A percentile compares a stretch with the other conserved stretches of the same genome.
These are phyloP conservation scores for Alectoria sarmentosa DNA, from an alignment of 495 filamentous ascomycete genomes.

Conservation along the genomic window DNA sequence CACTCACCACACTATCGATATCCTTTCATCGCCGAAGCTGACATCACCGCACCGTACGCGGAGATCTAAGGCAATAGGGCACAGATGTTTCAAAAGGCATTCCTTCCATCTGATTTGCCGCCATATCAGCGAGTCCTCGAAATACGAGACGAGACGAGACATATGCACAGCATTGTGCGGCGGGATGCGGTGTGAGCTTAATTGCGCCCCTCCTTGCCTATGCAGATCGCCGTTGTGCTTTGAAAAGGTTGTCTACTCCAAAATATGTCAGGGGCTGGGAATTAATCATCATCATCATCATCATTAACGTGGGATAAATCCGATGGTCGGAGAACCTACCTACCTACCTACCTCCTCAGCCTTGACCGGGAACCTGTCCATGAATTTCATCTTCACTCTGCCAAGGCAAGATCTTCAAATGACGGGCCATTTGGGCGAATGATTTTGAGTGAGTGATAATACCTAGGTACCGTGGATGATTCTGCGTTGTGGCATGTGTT, in stretches of 20 bases:
- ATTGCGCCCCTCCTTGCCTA: constrained; percentile 17
- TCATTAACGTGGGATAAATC: too few relatives aligned
- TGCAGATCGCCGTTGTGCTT: constrained; percentile 15
- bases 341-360: too few relatives aligned
- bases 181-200: constrained; percentile 21
- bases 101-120: background rate
- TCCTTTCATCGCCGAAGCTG: constrained; percentile 5
- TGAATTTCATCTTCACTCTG: background rate
- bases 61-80: constrained; percentile 3
- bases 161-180: constrained; percentile 21
- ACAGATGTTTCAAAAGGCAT: background rate
- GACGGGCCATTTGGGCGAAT: too few relatives aligned
- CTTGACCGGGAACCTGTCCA: background rate
- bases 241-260: background rate
- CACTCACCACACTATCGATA: constrained; percentile 2
- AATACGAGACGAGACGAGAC: constrained; percentile 5
- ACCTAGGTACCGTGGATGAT: too few relatives aligned
- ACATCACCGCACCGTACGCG: background rate
- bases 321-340: background rate
- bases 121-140: background rate
- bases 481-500: background rate
- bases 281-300: too few relatives aligned
- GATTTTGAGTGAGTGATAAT: too few relatives aligned
- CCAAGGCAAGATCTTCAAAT: background rate
- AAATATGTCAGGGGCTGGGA: too few relatives aligned